These are phyloP conservation scores for Acanthamoeba royreba DNA, from an alignment of 208 protist genomes.

Conservation along the genomic window DNA sequence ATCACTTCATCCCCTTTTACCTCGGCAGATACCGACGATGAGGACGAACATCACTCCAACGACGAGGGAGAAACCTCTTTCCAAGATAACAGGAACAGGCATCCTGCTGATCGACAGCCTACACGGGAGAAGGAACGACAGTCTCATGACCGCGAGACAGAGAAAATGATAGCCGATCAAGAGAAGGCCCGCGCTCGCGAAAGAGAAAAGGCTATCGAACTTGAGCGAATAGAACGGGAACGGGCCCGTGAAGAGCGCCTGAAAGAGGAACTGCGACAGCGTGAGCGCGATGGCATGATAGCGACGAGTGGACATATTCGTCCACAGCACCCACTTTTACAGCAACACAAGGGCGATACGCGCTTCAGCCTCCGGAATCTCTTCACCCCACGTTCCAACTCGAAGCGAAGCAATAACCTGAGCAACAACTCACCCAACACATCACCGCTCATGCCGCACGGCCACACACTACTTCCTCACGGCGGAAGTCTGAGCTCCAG, in stretches of 20 bases:
- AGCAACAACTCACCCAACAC: too few relatives aligned
- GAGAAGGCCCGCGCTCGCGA: neutral
- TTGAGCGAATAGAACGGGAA: neutral
- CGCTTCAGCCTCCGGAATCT: neutral
- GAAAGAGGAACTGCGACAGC: neutral
- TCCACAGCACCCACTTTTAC: neutral
- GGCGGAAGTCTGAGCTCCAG: neutral
- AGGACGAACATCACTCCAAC: neutral
- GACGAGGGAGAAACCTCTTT: neutral
- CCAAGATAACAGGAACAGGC: neutral
- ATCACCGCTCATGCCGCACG: too few relatives aligned
- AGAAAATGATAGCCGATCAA: neutral
- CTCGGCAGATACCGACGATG: neutral
- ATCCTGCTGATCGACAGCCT: neutral
- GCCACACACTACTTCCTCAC: too few relatives aligned
- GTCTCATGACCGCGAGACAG: neutral
- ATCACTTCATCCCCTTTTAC: neutral
- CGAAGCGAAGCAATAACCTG: neutral
- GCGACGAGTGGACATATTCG: too few relatives aligned
- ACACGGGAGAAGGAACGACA: neutral
- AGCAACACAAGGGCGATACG: neutral
- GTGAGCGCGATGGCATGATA: neutral
- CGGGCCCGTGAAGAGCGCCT: neutral
- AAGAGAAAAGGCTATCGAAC: neutral
- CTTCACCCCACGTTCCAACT: constrained; percentile 3